phyloP scores from a whole-genome alignment of 2,329 filamentous ascomycete genomes.

The Ilyonectria destructans region DNA sequence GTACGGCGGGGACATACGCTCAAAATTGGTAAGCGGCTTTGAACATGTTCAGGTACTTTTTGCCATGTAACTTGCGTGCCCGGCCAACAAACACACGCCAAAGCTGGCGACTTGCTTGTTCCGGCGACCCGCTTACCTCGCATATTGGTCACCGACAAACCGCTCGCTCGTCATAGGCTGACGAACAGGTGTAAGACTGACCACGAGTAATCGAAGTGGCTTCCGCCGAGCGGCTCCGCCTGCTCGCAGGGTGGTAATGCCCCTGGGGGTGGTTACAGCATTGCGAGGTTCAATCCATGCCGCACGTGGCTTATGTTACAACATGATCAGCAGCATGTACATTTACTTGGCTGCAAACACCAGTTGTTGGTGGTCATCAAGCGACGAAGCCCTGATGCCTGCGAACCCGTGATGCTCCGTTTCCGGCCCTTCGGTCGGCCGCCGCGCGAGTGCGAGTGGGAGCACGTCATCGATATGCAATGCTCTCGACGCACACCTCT shows the following conservation, averaged over 20 bases:
- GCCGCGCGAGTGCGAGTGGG: neutral
- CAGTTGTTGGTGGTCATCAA: conserved; percentile 4
- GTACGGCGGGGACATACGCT: conserved; percentile 1
- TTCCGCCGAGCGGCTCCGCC: too few species aligned
- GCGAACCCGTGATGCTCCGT: conserved; percentile 2
- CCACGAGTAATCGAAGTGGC: too few species aligned
- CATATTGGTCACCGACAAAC: neutral
- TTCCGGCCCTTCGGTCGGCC: neutral
- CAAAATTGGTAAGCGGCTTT: conserved; percentile 2
- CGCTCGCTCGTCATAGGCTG: conserved; percentile 4
- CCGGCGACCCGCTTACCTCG: conserved; percentile 1
- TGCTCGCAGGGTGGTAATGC: conserved; percentile 9
- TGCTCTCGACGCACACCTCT: neutral
- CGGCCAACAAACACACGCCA: neutral
- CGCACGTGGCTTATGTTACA: neutral
- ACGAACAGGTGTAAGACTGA: too few species aligned
- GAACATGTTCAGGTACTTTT: conserved; percentile 1
- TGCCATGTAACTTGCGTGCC: neutral
- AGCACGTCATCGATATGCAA: conserved; percentile 7
- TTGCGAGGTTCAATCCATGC: conserved; percentile 1
- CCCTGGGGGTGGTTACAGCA: conserved; percentile 3
- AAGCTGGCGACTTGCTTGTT: neutral
- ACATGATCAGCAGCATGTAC: conserved; percentile 3
- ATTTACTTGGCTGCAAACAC: neutral
- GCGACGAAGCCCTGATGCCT: neutral